phyloP scores from a whole-genome alignment of 176 grass and related monocot species.

The Pharus latifolius region DNA sequence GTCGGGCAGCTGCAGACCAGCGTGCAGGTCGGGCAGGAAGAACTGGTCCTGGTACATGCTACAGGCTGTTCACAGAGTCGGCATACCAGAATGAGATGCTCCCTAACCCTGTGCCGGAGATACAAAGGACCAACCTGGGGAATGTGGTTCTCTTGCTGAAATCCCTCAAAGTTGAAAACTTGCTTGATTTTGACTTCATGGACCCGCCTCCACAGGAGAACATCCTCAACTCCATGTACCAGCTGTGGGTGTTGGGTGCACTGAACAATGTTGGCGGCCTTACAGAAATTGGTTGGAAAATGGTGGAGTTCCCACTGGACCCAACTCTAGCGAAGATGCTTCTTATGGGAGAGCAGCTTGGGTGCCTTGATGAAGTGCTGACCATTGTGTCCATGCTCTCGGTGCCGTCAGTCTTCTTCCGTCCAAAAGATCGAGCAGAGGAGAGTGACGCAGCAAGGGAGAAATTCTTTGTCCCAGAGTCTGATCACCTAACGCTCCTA shows the following conservation, averaged over 20 bases:
- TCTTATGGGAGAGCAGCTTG: conserved; percentile 85
- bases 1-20: conserved; percentile 88
- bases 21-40: conserved; percentile 86
- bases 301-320: conserved; percentile 98
- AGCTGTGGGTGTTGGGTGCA: conserved; percentile 93
- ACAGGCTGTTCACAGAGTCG: conserved; percentile 84
- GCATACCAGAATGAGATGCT: conserved; percentile 99
- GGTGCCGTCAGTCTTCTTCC: conserved; percentile 94
- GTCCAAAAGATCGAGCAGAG: conserved; percentile 88
- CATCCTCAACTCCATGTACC: conserved; percentile 99
- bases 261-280: conserved; percentile 89
- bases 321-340: conserved; percentile 95
- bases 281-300: conserved; percentile 95
- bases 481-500: conserved; percentile 85
- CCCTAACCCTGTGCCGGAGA: conserved; percentile 88
- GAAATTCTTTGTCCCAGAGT: conserved; percentile 98
- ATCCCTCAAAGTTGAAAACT: conserved; percentile 85
- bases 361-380: conserved; percentile 81
- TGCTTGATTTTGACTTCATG: conserved; percentile 98
- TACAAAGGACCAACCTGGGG: conserved; percentile 92
- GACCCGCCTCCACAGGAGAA: conserved; percentile 97
- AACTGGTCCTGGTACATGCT: conserved; percentile 92
- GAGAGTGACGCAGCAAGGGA: conserved; percentile 96
- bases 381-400: conserved; percentile 99
- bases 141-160: conserved; percentile 95